phyloP scores from a whole-genome alignment of 345 rosid species.

The Eucalyptus marginata region DNA sequence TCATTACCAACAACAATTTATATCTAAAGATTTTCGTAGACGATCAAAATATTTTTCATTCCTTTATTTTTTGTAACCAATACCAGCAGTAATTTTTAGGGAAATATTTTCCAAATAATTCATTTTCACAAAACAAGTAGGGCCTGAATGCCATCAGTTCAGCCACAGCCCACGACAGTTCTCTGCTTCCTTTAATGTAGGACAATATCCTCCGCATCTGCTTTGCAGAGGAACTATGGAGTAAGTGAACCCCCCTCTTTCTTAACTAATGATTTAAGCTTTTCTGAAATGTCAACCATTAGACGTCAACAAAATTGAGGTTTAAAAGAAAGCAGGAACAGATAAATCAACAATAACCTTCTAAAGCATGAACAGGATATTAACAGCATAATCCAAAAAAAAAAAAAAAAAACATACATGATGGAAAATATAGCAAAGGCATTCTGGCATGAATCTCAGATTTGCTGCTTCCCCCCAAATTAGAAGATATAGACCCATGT shows the following conservation, averaged over 20 bases:
- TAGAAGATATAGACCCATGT: conserved; percentile 89
- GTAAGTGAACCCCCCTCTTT: neutral
- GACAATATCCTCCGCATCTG: neutral
- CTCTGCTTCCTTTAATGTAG: neutral
- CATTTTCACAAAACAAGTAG: too few species aligned
- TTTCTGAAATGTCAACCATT: neutral
- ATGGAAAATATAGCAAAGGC: conserved; percentile 94
- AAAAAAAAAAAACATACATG: conserved; percentile 59
- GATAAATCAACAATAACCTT: neutral
- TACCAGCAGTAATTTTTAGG: too few species aligned
- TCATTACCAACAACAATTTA: too few species aligned
- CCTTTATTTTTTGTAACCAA: too few species aligned
- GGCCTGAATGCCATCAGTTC: neutral
- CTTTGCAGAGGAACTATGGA: neutral
- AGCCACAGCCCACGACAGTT: neutral
- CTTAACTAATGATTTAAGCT: neutral
- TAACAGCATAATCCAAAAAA: neutral
- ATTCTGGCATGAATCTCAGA: conserved; percentile 98
- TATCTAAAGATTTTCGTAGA: too few species aligned
- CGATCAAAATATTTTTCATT: too few species aligned
- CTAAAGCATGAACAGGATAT: neutral
- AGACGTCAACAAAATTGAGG: neutral
- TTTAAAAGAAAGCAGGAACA: neutral
- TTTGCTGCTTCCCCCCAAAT: conserved; percentile 99
- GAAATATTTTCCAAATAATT: too few species aligned